phyloP scores from a whole-genome alignment of 2,329 filamentous ascomycete genomes.

The Microcera coccophila region DNA sequence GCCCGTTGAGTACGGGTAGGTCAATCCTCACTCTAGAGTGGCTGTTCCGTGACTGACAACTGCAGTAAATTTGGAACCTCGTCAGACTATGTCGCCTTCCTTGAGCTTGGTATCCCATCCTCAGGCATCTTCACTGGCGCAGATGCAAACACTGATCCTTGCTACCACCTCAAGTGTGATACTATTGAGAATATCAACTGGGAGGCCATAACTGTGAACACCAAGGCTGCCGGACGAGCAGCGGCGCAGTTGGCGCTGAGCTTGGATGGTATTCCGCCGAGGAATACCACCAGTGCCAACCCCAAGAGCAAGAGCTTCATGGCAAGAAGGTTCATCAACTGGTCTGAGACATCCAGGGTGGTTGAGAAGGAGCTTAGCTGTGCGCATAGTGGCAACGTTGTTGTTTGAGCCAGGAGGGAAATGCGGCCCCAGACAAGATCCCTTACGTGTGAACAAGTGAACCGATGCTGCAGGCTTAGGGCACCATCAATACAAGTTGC shows the following conservation, averaged over 20 bases:
- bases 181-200: conserved; percentile 39
- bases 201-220: conserved; percentile 37
- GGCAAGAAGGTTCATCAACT: conserved; percentile 23
- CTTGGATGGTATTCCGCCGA: conserved; percentile 32
- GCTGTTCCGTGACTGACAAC: conserved; percentile 4
- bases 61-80: conserved; percentile 34
- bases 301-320: conserved; percentile 24
- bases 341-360: conserved; percentile 21
- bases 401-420: conserved; percentile 11
- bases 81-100: conserved; percentile 41
- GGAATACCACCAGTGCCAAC: conserved; percentile 29
- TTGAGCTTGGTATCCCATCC: conserved; percentile 38
- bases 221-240: conserved; percentile 47
- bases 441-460: too few species aligned
- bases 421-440: too few species aligned
- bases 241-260: conserved; percentile 42
- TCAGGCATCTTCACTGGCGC: conserved; percentile 41
- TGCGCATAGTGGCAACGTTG: conserved; percentile 22
- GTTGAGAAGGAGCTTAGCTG: conserved; percentile 30
- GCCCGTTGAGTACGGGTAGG: conserved; percentile 31
- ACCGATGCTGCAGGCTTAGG: too few species aligned
- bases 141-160: conserved; percentile 30
- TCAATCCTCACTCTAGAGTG: too few species aligned
- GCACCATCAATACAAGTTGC: too few species aligned
- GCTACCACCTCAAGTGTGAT: conserved; percentile 42